A percentile compares a stretch with the other conserved stretches of the same genome.
These are phyloP conservation scores for Pochonia chlamydosporia DNA, from an alignment of 2,329 filamentous ascomycete genomes.

Conservation along the genomic window DNA sequence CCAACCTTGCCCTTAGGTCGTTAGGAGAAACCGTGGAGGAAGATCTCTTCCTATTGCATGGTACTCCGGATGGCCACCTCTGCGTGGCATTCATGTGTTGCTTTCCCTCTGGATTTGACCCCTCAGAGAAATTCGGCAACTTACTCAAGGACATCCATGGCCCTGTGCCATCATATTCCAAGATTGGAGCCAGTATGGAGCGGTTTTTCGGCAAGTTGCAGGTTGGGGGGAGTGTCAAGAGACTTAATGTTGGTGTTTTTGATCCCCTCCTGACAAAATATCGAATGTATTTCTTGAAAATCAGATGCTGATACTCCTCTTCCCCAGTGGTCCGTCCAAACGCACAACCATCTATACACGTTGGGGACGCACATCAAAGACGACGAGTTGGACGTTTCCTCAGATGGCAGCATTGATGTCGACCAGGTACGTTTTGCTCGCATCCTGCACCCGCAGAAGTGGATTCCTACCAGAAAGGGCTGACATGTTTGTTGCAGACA, in stretches of 20 bases:
- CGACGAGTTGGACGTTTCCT: slow-evolving; percentile 23
- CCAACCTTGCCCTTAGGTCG: slow-evolving; percentile 28
- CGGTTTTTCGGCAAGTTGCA: slow-evolving; percentile 42
- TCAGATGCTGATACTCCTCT: background rate
- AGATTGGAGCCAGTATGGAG: slow-evolving; percentile 51
- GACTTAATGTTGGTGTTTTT: slow-evolving; percentile 37
- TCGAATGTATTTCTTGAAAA: background rate
- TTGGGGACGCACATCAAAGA: slow-evolving; percentile 29
- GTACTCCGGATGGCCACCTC: slow-evolving; percentile 35
- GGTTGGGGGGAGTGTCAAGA: slow-evolving; percentile 41
- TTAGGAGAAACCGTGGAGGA: slow-evolving; percentile 49
- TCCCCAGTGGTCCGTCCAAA: slow-evolving; percentile 43
- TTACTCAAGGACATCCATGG: slow-evolving; percentile 42
- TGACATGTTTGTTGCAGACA: slow-evolving; percentile 18
- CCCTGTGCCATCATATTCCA: slow-evolving; percentile 48
- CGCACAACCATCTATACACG: slow-evolving; percentile 34
- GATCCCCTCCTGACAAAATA: background rate
- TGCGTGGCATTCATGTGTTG: slow-evolving; percentile 45
- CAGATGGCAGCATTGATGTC: slow-evolving; percentile 32
- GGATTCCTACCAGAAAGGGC: too few species aligned
- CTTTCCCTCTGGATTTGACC: slow-evolving; percentile 47
- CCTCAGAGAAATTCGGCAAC: slow-evolving; percentile 42
- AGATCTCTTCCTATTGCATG: slow-evolving; percentile 45
- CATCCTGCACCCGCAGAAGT: background rate
- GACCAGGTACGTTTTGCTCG: slow-evolving; percentile 22